Conservation (phyloP, 2,329 filamentous ascomycete species). For the Aspergillus texensis region DNA sequence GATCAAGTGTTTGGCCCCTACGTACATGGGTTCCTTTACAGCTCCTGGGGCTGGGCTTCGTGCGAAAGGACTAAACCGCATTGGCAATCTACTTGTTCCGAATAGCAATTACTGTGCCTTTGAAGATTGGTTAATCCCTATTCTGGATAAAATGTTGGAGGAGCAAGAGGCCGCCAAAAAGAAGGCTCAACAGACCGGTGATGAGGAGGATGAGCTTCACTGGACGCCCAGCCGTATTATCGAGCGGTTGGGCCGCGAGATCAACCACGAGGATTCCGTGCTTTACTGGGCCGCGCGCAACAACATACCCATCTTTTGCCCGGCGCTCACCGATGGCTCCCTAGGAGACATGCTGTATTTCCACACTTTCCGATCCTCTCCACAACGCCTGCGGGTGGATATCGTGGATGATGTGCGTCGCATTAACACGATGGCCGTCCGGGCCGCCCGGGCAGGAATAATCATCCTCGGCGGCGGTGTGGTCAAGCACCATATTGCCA, state of each 20-base stretch:
- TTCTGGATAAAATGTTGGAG: slow-evolving; percentile 89
- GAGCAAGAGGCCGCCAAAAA: slow-evolving; percentile 84
- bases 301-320: slow-evolving; percentile 94
- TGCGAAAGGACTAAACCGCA: slow-evolving; percentile 86
- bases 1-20: slow-evolving; percentile 95
- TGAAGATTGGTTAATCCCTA: slow-evolving; percentile 95
- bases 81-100: slow-evolving; percentile 92
- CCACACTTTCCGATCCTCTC: slow-evolving; percentile 89
- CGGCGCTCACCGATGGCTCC: slow-evolving; percentile 91
- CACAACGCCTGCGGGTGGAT: slow-evolving; percentile 79
- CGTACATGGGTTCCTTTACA: slow-evolving; percentile 86
- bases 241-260: slow-evolving; percentile 85
- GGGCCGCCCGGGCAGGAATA: slow-evolving; percentile 88
- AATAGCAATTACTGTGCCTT: slow-evolving; percentile 98
- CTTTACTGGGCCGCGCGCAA: slow-evolving; percentile 99
- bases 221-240: slow-evolving; percentile 97
- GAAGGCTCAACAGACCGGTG: slow-evolving; percentile 45
- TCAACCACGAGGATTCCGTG: slow-evolving; percentile 87
- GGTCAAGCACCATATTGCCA: slow-evolving; percentile 98
- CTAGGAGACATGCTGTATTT: slow-evolving; percentile 99
- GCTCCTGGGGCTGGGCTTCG: slow-evolving; percentile 77
- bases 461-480: slow-evolving; percentile 92
- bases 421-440: slow-evolving; percentile 89
- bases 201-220: slow-evolving; percentile 67
- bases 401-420: slow-evolving; percentile 91